Percentiles rank a stretch among this genome's conserved stretches.
These are phyloP conservation scores for Stachybotrys elegans DNA, from an alignment of 2,329 filamentous ascomycete genomes.

Conservation along the genomic window DNA sequence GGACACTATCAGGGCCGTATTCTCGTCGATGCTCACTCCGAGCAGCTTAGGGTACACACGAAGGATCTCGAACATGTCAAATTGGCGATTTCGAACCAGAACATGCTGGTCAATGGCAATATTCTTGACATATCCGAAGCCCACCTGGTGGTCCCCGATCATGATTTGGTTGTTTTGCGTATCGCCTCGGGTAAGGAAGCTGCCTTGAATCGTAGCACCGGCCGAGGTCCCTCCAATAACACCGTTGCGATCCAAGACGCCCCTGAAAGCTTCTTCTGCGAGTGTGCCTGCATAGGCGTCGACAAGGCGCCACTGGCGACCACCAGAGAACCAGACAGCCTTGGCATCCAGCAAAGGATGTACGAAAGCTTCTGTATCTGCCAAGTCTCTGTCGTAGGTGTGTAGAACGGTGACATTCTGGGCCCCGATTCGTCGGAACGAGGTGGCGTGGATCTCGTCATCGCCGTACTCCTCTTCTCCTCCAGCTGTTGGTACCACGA, in stretches of 20 bases:
- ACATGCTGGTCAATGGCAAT: slow-evolving; percentile 4
- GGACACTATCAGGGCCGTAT: slow-evolving; percentile 1
- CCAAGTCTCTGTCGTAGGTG: neutral
- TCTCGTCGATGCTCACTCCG: slow-evolving; percentile 3
- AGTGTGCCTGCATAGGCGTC: slow-evolving; percentile 1
- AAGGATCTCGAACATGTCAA: slow-evolving; percentile 5
- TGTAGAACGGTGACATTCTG: slow-evolving; percentile 1
- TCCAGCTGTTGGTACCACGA: neutral
- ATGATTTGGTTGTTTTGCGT: slow-evolving; percentile 3
- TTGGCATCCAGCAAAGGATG: neutral
- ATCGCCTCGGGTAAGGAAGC: slow-evolving; percentile 2
- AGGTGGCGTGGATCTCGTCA: neutral
- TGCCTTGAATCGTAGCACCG: slow-evolving; percentile 1
- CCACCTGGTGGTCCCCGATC: slow-evolving; percentile 1
- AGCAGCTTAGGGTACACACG: neutral
- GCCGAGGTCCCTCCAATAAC: slow-evolving; percentile 1
- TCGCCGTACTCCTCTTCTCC: neutral
- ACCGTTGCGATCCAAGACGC: slow-evolving; percentile 1
- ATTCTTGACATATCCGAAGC: slow-evolving; percentile 1
- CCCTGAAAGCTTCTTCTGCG: slow-evolving; percentile 1
- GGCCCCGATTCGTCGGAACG: neutral
- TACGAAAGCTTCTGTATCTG: slow-evolving; percentile 1
- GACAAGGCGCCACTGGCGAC: slow-evolving; percentile 3
- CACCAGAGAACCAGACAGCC: neutral
- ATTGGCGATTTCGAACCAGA: slow-evolving; percentile 1